phyloP scores from a whole-genome alignment of 306 rosid genomes.

The Ormosia emarginata region DNA sequence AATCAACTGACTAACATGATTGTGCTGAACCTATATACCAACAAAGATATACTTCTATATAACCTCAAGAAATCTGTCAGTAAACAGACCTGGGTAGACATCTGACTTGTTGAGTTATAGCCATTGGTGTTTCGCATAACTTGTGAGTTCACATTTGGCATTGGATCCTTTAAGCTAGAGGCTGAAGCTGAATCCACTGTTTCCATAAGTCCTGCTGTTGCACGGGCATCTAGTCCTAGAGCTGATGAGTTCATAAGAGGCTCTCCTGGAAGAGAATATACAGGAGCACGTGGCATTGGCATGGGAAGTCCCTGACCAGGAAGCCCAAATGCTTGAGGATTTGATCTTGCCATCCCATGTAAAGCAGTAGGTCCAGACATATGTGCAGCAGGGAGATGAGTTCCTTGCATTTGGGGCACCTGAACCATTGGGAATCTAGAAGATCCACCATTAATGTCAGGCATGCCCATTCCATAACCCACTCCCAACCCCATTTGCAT shows the following conservation, averaged over 20 bases:
- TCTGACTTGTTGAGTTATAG: constrained; percentile 32
- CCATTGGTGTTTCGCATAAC: constrained; percentile 30
- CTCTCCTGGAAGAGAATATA: constrained; percentile 40
- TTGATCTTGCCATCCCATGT: constrained; percentile 64
- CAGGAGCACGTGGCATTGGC: constrained; percentile 48
- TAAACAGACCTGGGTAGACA: constrained; percentile 47
- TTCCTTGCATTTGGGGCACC: constrained; percentile 63
- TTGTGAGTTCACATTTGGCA: constrained; percentile 39
- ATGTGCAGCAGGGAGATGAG: constrained; percentile 46
- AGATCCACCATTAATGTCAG: constrained; percentile 46
- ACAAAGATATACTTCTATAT: not conserved
- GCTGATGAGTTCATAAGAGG: constrained; percentile 49
- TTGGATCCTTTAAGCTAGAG: constrained; percentile 45
- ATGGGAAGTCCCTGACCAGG: constrained; percentile 57
- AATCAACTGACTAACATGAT: not conserved
- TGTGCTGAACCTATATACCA: not conserved
- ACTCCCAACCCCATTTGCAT: constrained; percentile 66
- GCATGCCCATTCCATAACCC: constrained; percentile 60
- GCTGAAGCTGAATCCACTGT: constrained; percentile 38
- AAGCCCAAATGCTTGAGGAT: constrained; percentile 54
- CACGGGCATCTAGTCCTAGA: constrained; percentile 34
- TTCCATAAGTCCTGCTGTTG: constrained; percentile 38
- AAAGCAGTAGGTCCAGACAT: constrained; percentile 43
- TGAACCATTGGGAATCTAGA: constrained; percentile 51
- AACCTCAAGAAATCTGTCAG: not conserved